A percentile compares a stretch with the other conserved stretches of the same genome.
These are phyloP conservation scores for Podila verticillata DNA, from an alignment of 192 early-diverging fungal species.

Conservation along the genomic window DNA sequence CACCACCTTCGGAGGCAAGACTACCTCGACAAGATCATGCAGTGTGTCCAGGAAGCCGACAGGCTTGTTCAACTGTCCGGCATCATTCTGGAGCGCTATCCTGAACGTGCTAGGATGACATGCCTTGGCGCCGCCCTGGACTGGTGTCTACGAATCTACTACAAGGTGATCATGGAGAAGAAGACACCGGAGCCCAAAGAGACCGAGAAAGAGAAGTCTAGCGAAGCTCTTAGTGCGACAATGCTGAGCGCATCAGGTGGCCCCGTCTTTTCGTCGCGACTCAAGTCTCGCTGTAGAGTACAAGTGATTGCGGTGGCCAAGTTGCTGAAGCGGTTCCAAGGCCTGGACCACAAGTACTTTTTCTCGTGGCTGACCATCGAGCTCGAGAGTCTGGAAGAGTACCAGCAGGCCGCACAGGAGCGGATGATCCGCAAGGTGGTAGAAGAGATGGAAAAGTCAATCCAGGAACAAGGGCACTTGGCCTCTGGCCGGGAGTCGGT, in stretches of 20 bases:
- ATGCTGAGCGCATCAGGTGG: neutral
- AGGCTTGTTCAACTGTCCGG: slow-evolving; percentile 7
- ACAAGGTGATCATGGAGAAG: slow-evolving; percentile 31
- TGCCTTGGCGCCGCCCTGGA: slow-evolving; percentile 29
- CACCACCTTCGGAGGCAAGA: slow-evolving; percentile 18
- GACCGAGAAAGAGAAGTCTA: neutral
- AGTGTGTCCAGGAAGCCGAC: slow-evolving; percentile 45
- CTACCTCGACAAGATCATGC: slow-evolving; percentile 35
- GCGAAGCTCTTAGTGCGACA: neutral
- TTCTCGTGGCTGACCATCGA: slow-evolving; percentile 44
- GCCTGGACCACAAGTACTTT: slow-evolving; percentile 23
- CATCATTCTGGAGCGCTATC: slow-evolving; percentile 26
- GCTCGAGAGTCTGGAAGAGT: slow-evolving; percentile 20
- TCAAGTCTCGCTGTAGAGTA: slow-evolving; percentile 13
- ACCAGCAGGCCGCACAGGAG: slow-evolving; percentile 18
- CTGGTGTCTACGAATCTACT: slow-evolving; percentile 48
- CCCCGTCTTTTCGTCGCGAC: slow-evolving; percentile 13
- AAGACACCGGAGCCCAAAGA: neutral
- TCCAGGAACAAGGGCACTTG: neutral
- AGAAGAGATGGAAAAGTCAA: neutral
- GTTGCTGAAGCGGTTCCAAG: slow-evolving; percentile 21
- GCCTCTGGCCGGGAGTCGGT: neutral
- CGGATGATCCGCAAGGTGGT: slow-evolving; percentile 23
- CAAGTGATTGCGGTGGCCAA: slow-evolving; percentile 26
- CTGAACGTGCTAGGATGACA: slow-evolving; percentile 32